phyloP scores from a whole-genome alignment of 306 rosid species.

The Castanopsis chinensis region DNA sequence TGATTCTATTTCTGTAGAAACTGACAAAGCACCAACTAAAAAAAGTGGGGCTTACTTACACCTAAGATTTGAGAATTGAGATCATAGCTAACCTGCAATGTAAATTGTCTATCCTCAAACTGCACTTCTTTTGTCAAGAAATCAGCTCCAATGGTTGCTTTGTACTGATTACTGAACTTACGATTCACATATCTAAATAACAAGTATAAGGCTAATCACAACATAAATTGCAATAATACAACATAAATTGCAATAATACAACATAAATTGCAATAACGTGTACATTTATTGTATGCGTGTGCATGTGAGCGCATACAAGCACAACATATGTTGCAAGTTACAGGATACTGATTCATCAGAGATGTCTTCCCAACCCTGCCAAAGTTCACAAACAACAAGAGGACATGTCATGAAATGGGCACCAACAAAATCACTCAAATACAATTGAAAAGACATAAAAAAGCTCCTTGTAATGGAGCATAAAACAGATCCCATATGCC shows the following conservation, averaged over 20 bases:
- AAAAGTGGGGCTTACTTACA: neutral
- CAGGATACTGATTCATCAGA: slow-evolving; percentile 55
- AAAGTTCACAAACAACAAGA: neutral
- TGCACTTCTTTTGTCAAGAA: slow-evolving; percentile 67
- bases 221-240: neutral
- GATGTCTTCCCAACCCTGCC: slow-evolving; percentile 71
- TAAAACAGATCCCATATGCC: neutral
- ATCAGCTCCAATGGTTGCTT: slow-evolving; percentile 68
- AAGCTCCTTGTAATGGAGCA: neutral
- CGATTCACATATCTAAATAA: slow-evolving; percentile 51
- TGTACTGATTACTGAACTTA: slow-evolving; percentile 63
- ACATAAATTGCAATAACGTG: neutral
- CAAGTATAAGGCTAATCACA: neutral
- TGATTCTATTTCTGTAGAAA: too few species aligned
- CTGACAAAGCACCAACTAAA: too few species aligned
- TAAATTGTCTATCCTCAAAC: slow-evolving; percentile 54
- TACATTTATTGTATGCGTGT: neutral
- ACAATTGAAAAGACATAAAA: neutral
- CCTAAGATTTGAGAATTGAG: neutral
- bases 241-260: neutral
- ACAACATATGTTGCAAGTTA: slow-evolving; percentile 5
- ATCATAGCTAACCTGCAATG: slow-evolving; percentile 36
- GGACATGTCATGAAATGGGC: neutral
- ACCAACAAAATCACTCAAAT: neutral
- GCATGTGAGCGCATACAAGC: neutral